Evolutionary conservation across 1,284 basidiomycete genomes (phyloP).

Genomic region (Amylostereum areolatum): DNA sequence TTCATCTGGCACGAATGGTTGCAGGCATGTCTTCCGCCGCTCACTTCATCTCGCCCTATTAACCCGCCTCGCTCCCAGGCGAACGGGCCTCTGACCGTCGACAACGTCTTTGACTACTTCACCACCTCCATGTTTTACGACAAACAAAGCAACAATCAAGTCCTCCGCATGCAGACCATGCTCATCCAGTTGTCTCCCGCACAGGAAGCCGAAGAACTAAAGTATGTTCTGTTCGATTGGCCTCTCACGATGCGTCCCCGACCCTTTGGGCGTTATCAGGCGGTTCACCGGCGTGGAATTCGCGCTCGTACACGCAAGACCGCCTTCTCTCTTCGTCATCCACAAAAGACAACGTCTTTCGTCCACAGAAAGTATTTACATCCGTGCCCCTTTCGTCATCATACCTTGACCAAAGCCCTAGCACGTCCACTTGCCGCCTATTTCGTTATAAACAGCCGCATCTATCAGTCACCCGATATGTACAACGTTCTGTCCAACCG

Average conservation of each 20-base stretch:
- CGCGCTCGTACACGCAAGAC: slow-evolving; percentile 68
- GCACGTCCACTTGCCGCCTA: slow-evolving; percentile 73
- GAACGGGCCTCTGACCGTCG: slow-evolving; percentile 65
- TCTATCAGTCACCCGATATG: slow-evolving; percentile 81
- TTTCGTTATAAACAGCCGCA: slow-evolving; percentile 80
- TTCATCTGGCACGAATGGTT: slow-evolving; percentile 88
- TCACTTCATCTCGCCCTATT: not conserved
- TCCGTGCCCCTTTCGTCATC: not conserved
- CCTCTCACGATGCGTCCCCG: slow-evolving; percentile 1
- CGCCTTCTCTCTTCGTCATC: slow-evolving; percentile 78
- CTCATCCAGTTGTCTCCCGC: slow-evolving; percentile 64
- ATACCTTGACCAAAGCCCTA: slow-evolving; percentile 20
- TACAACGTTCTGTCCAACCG: slow-evolving; percentile 80
- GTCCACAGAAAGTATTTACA: slow-evolving; percentile 64
- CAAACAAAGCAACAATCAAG: slow-evolving; percentile 84
- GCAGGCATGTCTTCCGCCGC: slow-evolving; percentile 35
- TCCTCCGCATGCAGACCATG: slow-evolving; percentile 84
- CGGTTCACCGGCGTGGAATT: slow-evolving; percentile 83
- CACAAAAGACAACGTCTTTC: slow-evolving; percentile 80
- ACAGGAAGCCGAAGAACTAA: slow-evolving; percentile 77
- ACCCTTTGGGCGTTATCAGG: slow-evolving; percentile 30
- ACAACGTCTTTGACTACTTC: slow-evolving; percentile 84
- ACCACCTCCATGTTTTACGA: slow-evolving; percentile 85
- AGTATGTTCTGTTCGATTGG: slow-evolving; percentile 35
- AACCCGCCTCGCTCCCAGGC: slow-evolving; percentile 35